Conservation (phyloP, 768 basidiomycete species). For the Pisolithus marmoratus region DNA sequence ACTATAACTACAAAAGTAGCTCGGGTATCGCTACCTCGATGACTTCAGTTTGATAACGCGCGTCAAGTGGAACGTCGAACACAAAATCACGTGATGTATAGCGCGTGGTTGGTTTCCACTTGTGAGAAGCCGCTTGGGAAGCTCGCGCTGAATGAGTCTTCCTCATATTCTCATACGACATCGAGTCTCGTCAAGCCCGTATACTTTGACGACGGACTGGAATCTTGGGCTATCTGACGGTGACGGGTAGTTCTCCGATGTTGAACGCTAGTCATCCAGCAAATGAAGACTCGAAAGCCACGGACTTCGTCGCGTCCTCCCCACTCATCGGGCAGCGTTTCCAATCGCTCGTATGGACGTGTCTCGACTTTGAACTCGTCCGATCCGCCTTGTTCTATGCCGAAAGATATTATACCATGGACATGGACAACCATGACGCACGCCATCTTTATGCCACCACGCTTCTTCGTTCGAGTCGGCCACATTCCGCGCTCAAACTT, state of each 20-base stretch:
- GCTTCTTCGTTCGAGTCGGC: slow-evolving; percentile 63
- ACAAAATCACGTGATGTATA: slow-evolving; percentile 26
- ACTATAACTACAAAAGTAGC: no score
- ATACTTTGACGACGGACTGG: slow-evolving; percentile 3
- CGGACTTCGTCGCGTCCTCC: slow-evolving; percentile 36
- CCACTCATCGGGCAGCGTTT: slow-evolving; percentile 64
- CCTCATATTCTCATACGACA: neutral
- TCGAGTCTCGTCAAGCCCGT: neutral
- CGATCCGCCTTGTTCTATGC: slow-evolving; percentile 86
- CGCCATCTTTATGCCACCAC: slow-evolving; percentile 80
- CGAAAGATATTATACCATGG: slow-evolving; percentile 73
- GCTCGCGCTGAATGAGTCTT: slow-evolving; percentile 5
- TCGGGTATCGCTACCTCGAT: no score
- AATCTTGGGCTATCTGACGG: neutral
- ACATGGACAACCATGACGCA: slow-evolving; percentile 69
- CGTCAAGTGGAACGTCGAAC: no score
- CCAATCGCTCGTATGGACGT: slow-evolving; percentile 72
- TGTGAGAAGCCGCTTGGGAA: slow-evolving; percentile 2
- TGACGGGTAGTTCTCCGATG: slow-evolving; percentile 13
- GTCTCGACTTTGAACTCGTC: slow-evolving; percentile 74
- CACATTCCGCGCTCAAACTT: slow-evolving; percentile 68
- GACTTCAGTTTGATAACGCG: no score
- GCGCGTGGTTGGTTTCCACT: slow-evolving; percentile 13
- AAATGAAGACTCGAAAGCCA: slow-evolving; percentile 36
- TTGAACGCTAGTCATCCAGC: slow-evolving; percentile 42